phyloP scores from a whole-genome alignment of 139 green algal genomes.

The Pseudopediastrum boryanum region DNA sequence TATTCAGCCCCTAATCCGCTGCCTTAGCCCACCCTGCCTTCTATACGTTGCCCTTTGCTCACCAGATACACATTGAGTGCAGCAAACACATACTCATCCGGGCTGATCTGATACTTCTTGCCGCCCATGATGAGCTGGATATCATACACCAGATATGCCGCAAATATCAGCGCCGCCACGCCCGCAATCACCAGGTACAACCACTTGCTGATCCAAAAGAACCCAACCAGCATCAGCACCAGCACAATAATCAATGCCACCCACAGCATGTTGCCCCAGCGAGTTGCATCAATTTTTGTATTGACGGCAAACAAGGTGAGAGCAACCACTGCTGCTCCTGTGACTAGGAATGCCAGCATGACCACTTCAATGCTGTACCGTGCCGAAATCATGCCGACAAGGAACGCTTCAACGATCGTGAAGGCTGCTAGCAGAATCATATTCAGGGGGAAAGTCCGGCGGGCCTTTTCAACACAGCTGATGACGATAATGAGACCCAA shows the following conservation, averaged over 20 bases:
- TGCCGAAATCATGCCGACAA: slow-evolving; percentile 57
- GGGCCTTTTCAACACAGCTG: slow-evolving; percentile 24
- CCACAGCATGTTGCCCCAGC: slow-evolving; percentile 42
- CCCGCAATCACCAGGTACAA: slow-evolving; percentile 29
- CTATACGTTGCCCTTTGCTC: too few relatives aligned
- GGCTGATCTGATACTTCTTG: slow-evolving; percentile 39
- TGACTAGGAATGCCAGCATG: slow-evolving; percentile 41
- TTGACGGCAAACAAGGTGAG: slow-evolving; percentile 48
- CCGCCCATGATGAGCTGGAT: slow-evolving; percentile 65
- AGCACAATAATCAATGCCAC: slow-evolving; percentile 35
- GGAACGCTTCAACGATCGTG: slow-evolving; percentile 45
- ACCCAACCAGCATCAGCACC: slow-evolving; percentile 49
- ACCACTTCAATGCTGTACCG: slow-evolving; percentile 52
- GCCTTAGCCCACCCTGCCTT: too few relatives aligned
- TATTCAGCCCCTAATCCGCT: too few relatives aligned
- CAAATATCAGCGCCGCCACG: slow-evolving; percentile 57
- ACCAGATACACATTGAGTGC: slow-evolving; percentile 41
- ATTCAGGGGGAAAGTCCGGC: slow-evolving; percentile 56
- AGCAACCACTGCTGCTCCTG: slow-evolving; percentile 28
- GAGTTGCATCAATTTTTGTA: slow-evolving; percentile 59
- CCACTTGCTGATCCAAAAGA: slow-evolving; percentile 47
- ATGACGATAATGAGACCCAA: slow-evolving; percentile 44
- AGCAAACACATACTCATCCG: slow-evolving; percentile 64
- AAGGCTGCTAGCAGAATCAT: slow-evolving; percentile 56
- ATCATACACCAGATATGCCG: slow-evolving; percentile 54